phyloP scores from a whole-genome alignment of 225 moss, liverwort and hornwort species.

The Rhytidiadelphus loreus region DNA sequence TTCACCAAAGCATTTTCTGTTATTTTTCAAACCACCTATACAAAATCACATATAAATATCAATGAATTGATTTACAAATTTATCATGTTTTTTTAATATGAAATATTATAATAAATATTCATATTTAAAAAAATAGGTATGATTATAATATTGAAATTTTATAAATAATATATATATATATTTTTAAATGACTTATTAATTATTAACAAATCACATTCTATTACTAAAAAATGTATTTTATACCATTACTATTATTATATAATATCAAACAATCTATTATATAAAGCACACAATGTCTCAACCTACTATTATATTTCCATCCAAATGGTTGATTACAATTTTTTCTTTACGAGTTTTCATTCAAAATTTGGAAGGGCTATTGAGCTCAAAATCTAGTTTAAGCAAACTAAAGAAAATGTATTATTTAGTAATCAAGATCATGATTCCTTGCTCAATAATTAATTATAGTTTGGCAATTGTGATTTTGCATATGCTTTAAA shows the following conservation, averaged over 20 bases:
- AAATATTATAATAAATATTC: neutral
- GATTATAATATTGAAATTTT: neutral
- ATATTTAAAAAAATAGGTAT: neutral
- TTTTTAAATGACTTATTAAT: neutral
- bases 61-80: neutral
- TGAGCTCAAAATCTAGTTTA: neutral
- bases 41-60: neutral
- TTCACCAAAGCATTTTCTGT: neutral
- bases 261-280: neutral
- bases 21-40: neutral
- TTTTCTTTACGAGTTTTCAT: neutral
- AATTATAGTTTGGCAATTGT: neutral
- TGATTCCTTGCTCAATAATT: neutral
- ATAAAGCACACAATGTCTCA: neutral
- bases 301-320: neutral
- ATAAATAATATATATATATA: too few relatives aligned
- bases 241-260: neutral
- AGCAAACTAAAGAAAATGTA: neutral
- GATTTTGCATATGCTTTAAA: neutral
- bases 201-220: neutral
- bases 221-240: neutral
- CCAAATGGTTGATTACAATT: neutral
- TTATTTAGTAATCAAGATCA: fast-evolving
- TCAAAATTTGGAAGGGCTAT: neutral
- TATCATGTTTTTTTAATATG: neutral